phyloP scores from a whole-genome alignment of 148 eudicot species.

The Rhododendron simsii region DNA sequence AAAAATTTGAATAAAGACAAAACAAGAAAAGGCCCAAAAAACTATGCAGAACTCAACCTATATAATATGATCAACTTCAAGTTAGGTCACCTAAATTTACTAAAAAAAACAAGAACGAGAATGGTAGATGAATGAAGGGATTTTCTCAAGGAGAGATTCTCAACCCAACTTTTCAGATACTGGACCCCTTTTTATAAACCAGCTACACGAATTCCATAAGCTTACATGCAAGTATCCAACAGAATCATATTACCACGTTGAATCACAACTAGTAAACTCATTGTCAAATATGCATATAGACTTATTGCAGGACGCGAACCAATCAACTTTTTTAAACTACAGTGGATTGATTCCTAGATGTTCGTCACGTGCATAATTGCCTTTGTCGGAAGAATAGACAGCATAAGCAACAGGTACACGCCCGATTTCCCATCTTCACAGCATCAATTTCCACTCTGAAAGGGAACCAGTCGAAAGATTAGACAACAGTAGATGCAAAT shows the following conservation, averaged over 20 bases:
- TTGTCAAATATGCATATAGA: not conserved
- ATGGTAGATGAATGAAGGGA: not conserved
- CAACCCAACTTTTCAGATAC: not conserved
- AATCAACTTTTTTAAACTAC: not conserved
- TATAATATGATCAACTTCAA: not conserved
- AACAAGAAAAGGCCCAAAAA: too few species aligned
- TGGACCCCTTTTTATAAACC: not conserved
- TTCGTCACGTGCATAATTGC: not conserved
- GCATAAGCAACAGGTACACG: not conserved
- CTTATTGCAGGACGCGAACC: constrained; percentile 20
- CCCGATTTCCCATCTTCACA: not conserved
- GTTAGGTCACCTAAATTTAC: too few species aligned
- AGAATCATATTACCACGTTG: not conserved
- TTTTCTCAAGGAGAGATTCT: not conserved
- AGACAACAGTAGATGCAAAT: not conserved
- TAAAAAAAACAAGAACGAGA: too few species aligned
- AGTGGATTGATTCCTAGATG: not conserved
- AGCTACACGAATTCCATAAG: not conserved
- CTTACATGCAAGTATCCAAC: not conserved
- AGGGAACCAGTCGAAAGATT: not conserved
- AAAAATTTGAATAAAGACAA: too few species aligned
- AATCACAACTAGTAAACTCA: not conserved
- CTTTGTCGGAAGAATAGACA: not conserved
- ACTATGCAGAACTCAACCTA: too few species aligned
- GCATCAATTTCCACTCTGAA: constrained; percentile 6